Evolutionary conservation across 768 basidiomycete species (phyloP).

Genomic region (Pleurotus djamor): DNA sequence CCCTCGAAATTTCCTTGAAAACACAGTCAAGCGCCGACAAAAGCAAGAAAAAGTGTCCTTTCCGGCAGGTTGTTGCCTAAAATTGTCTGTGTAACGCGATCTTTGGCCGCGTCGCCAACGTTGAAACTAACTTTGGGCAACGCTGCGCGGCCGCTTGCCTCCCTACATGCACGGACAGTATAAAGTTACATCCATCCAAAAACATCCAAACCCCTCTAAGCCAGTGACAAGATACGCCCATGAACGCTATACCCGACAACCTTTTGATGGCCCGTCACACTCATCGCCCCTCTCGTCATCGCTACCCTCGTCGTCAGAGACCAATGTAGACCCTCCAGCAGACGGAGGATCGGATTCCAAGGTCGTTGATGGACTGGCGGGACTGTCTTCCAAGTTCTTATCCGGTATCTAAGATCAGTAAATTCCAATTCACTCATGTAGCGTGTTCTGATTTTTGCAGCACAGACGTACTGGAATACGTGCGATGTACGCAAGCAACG

Average conservation of each 20-base stretch:
- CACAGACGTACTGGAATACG: slow-evolving; percentile 52
- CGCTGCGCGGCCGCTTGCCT: no score
- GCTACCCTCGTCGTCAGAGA: neutral
- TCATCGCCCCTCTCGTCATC: neutral
- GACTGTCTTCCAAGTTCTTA: slow-evolving; percentile 13
- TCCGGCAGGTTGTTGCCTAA: no score
- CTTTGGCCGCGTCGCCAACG: no score
- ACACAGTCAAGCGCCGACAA: no score
- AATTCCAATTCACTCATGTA: neutral
- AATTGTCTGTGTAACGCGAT: no score
- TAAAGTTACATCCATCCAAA: no score
- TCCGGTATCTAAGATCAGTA: slow-evolving; percentile 18
- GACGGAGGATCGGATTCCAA: neutral
- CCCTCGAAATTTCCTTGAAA: no score
- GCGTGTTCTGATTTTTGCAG: neutral
- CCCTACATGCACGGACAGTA: no score
- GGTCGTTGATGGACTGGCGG: neutral
- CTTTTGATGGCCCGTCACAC: neutral
- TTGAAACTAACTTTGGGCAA: no score
- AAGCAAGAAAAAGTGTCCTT: no score
- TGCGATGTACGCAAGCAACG: slow-evolving; percentile 46
- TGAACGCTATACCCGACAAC: neutral
- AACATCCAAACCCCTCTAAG: no score
- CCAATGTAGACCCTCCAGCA: neutral
- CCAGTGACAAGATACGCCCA: no score